Base-by-base conservation (phyloP, 73 alveolate genomes). In the Loxodes magnus region DNA sequence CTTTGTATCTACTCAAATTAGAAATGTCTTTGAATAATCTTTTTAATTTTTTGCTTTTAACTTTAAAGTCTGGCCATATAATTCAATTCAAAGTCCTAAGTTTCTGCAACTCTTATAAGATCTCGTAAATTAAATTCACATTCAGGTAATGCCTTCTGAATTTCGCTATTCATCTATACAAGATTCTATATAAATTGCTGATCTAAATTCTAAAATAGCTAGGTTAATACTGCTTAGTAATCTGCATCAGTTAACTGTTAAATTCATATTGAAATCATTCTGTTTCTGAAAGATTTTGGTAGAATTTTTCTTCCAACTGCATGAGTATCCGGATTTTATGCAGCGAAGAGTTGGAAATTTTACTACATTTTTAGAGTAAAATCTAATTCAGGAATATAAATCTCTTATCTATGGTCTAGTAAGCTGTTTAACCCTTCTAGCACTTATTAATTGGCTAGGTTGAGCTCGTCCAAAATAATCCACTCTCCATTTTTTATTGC, bases 391-490 rank as follows among this genome's bases (percentile, higher is more conserved):
- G 99, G 99, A 23, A 95, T 75, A 74, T 82, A 85, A 17, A 94
- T 85, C 30, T 87, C 75, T 67, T 79, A 73, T 50, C 98, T 67
- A 55, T 93, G 97, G 79, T 95, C 99, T 44, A 95, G 82, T 30
- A 95, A 63, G 3, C 98, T 94, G 71, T 95, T 95, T 37, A 95
- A 80, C 4, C 99, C 99, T 70, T 95, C 99, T 49, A 95, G 61
- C 29, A 46, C 38, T 34, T 29, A 59, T 61, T 68, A 75, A 3
- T 74, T 61, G 17, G 96, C 95, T 58, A 90, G 51, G 54, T 90
- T 90, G 20, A 90, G 71, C 60, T 90, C 98, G 75, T 90, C 98
- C 51, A 90, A 53, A 57, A 90, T 76, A 19, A 90, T 82, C 98
- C 98, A 90, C 31, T 79, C 79, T 35, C 96, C 93, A 34, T 68